Conservation (phyloP, 2,329 filamentous ascomycete species). For the Drechslerella coelobrocha region DNA sequence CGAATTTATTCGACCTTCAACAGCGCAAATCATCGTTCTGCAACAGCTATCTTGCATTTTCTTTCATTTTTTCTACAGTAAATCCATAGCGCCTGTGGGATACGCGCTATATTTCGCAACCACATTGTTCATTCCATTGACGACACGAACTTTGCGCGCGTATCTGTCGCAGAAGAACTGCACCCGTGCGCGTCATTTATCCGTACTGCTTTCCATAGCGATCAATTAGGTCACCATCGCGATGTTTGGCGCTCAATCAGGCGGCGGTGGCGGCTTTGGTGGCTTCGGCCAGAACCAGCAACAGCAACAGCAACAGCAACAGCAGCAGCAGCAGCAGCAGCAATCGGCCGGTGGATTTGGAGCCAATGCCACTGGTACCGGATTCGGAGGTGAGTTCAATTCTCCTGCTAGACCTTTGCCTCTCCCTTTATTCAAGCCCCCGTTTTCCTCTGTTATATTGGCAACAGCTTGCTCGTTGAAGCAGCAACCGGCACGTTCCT, state of each 20-base stretch:
- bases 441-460: constrained; percentile 1
- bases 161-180: constrained; percentile 7
- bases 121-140: not conserved
- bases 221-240: constrained; percentile 15
- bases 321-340: constrained; percentile 44
- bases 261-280: constrained; percentile 50
- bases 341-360: constrained; percentile 49
- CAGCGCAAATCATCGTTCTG: constrained; percentile 10
- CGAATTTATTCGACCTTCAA: constrained; percentile 43
- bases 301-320: constrained; percentile 13
- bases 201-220: constrained; percentile 3
- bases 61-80: constrained; percentile 4
- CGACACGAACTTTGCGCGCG: constrained; percentile 23
- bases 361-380: constrained; percentile 36
- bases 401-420: not conserved
- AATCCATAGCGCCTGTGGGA: constrained; percentile 23
- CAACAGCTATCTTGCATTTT: not conserved
- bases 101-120: constrained; percentile 19
- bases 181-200: constrained; percentile 35
- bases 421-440: not conserved
- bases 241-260: constrained; percentile 54
- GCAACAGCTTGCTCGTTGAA: constrained; percentile 25
- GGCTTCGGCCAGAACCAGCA: constrained; percentile 42
- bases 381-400: constrained; percentile 52
- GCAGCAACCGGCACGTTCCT: constrained; percentile 43